Evolutionary conservation across 345 rosid species (phyloP).

Genomic region (Garcia nutans): DNA sequence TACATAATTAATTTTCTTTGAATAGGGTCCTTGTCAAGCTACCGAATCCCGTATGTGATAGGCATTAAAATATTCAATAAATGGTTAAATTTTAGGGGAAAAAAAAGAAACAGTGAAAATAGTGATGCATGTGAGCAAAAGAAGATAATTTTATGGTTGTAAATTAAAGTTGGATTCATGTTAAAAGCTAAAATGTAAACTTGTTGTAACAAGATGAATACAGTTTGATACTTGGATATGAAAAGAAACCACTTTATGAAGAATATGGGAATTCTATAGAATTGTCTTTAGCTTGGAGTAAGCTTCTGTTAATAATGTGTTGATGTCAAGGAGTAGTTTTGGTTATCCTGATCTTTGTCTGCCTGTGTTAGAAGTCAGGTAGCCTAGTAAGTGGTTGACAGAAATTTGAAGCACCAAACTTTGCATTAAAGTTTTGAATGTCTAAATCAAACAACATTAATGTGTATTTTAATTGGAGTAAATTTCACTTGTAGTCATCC

Average conservation of each 20-base stretch:
- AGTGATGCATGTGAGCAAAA: background rate
- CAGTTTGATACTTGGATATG: background rate
- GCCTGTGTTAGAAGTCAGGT: background rate
- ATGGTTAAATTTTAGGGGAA: background rate
- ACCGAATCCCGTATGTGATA: no score
- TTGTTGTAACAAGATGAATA: background rate
- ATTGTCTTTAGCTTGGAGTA: background rate
- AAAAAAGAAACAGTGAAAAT: background rate
- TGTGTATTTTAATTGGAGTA: no score
- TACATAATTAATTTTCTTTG: background rate
- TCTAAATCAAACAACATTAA: no score
- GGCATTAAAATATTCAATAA: background rate
- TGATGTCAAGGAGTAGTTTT: background rate
- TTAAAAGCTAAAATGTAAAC: no score
- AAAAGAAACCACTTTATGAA: background rate
- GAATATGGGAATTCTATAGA: background rate
- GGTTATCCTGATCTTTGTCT: background rate
- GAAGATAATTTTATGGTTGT: background rate
- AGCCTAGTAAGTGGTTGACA: background rate
- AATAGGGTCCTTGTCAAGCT: background rate
- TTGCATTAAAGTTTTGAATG: background rate
- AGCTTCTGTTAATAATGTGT: background rate
- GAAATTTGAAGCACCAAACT: background rate
- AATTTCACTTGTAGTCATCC: no score
- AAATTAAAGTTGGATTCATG: background rate